Evolutionary conservation across 768 basidiomycete species (phyloP).

Genomic region (Amanita thiersii): DNA sequence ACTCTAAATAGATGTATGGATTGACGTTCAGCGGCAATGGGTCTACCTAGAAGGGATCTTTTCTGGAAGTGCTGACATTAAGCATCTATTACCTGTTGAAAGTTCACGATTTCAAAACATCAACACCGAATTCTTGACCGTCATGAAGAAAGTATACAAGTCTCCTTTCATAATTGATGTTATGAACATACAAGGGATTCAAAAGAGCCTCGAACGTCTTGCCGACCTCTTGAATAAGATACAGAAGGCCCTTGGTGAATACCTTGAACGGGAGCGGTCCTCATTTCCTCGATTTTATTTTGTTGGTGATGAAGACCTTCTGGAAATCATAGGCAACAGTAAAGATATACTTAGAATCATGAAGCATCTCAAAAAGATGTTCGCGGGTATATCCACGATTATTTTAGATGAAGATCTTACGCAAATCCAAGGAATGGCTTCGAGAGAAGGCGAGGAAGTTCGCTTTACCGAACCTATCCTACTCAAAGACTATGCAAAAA

Average conservation of each 20-base stretch:
- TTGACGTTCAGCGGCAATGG: constrained; percentile 99
- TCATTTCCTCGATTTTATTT: constrained; percentile 99
- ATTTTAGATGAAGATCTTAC: constrained; percentile 81
- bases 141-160: constrained; percentile 99
- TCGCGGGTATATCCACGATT: constrained; percentile 92
- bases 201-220: constrained; percentile 95
- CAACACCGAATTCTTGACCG: constrained; percentile 93
- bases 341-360: constrained; percentile 96
- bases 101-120: constrained; percentile 98
- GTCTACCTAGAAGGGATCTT: constrained; percentile 99
- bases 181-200: constrained; percentile 91
- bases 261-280: constrained; percentile 93
- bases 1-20: constrained; percentile 77
- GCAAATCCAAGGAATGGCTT: constrained; percentile 89
- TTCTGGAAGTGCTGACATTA: constrained; percentile 99
- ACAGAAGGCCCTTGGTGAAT: constrained; percentile 98
- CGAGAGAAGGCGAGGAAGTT: constrained; percentile 93
- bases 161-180: constrained; percentile 97
- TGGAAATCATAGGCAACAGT: constrained; percentile 99
- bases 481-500: constrained; percentile 91
- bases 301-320: constrained; percentile 95
- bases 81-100: constrained; percentile 95
- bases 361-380: constrained; percentile 99
- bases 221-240: constrained; percentile 97
- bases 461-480: constrained; percentile 74